A percentile compares a stretch with the other conserved stretches of the same genome.
phyloP scores from a whole-genome alignment of 257 asterid genomes.

The Euphrasia confusa region DNA sequence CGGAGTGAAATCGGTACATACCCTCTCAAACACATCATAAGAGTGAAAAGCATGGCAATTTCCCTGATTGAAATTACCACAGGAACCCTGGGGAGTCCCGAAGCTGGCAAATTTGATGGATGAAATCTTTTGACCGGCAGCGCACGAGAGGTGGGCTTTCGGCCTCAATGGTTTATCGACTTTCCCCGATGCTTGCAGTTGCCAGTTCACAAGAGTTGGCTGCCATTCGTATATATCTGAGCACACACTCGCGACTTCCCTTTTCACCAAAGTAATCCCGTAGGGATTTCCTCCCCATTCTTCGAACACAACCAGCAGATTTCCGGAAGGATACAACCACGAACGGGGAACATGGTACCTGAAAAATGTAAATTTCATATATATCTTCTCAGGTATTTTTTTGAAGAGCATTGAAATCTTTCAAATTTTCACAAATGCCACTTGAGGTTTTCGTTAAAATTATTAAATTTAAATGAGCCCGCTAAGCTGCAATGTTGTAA shows the following conservation, averaged over 20 bases:
- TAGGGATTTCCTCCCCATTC: slow-evolving; percentile 82
- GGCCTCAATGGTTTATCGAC: slow-evolving; percentile 64
- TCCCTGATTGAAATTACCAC: slow-evolving; percentile 66
- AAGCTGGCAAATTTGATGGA: slow-evolving; percentile 77
- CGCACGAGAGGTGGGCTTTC: slow-evolving; percentile 74
- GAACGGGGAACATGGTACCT: slow-evolving; percentile 90
- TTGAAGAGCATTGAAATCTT: not conserved
- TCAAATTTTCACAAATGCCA: not conserved
- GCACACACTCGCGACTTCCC: slow-evolving; percentile 65
- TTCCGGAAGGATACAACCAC: slow-evolving; percentile 70
- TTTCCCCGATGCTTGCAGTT: slow-evolving; percentile 56
- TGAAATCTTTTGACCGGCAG: slow-evolving; percentile 59
- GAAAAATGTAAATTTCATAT: slow-evolving; percentile 7
- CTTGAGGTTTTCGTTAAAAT: not conserved
- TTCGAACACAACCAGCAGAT: slow-evolving; percentile 64
- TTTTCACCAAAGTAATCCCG: slow-evolving; percentile 55
- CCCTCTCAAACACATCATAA: slow-evolving; percentile 70
- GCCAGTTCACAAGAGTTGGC: slow-evolving; percentile 60
- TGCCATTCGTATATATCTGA: slow-evolving; percentile 75
- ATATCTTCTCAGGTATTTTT: slow-evolving; percentile 10
- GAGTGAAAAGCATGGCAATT: slow-evolving; percentile 69
- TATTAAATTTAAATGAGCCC: no score
- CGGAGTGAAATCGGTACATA: slow-evolving; percentile 18
- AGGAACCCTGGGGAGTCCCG: slow-evolving; percentile 67
- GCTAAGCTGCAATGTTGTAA: no score